phyloP scores from a whole-genome alignment of 352 stramenopile genomes.

The Hyaloperonospora arabidopsidis region DNA sequence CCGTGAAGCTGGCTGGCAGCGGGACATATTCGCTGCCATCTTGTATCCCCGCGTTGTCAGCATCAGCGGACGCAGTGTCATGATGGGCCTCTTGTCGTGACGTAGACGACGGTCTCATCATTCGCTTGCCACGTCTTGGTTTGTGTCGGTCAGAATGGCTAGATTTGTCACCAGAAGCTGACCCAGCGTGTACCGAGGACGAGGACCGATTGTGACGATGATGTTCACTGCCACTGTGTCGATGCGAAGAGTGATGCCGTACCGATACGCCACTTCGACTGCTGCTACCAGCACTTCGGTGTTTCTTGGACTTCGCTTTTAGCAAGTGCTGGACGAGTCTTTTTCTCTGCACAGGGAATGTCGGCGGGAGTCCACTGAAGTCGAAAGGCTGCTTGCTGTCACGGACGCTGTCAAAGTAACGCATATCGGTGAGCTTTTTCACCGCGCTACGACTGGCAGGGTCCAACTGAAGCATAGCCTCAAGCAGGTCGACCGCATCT shows the following conservation, averaged over 20 bases:
- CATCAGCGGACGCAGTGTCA: background rate
- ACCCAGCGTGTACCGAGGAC: conserved; percentile 15
- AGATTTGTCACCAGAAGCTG: conserved; percentile 15
- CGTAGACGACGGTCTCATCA: conserved; percentile 18
- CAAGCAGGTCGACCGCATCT: conserved; percentile 54
- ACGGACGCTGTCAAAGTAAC: conserved; percentile 50
- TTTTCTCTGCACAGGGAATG: conserved; percentile 50
- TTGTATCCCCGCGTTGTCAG: conserved; percentile 28
- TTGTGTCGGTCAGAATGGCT: conserved; percentile 21
- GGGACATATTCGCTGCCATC: conserved; percentile 40
- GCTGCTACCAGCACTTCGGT: conserved; percentile 16
- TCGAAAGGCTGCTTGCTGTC: conserved; percentile 23
- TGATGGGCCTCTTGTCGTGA: conserved; percentile 15
- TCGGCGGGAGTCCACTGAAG: conserved; percentile 38
- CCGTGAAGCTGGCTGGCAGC: conserved; percentile 38
- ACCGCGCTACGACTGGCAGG: conserved; percentile 43
- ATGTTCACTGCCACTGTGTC: conserved; percentile 20
- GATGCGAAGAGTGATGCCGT: conserved; percentile 20
- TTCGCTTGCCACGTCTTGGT: conserved; percentile 26
- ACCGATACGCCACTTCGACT: conserved; percentile 5
- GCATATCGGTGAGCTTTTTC: conserved; percentile 49
- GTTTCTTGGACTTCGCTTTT: conserved; percentile 37
- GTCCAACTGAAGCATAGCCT: conserved; percentile 71
- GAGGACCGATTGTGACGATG: conserved; percentile 23
- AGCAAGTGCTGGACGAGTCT: conserved; percentile 49